Evolutionary conservation across 768 basidiomycete genomes (phyloP), one percentile per base, ranked within the genome.

Genomic region (Pleurotus djamor): DNA sequence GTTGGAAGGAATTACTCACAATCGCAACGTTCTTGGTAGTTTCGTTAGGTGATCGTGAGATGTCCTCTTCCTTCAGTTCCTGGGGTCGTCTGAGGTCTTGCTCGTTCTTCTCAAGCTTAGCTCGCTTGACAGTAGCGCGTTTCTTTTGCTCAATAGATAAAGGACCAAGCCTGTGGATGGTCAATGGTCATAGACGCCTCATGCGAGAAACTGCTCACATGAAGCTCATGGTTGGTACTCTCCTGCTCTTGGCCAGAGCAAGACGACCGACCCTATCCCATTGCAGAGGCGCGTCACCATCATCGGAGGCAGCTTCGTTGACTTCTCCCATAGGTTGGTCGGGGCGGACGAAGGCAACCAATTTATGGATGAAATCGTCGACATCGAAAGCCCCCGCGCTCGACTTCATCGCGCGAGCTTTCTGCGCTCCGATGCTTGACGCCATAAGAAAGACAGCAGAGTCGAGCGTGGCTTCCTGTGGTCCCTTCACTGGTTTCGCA

Each of bases 401-500:
- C 0, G 92, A 85, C 71, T 92, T 94, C 85, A 96, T 88, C 34
- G 87, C 87, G 35, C 92, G 90, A n/a, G 95, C 95, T 69, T 96
- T 89, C 64, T 88, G 87, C 1, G 92, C 88, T 47, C 89, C 86
- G 65, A 93, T 84, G 60, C 85, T 89, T 3, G 92, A 88, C 9
- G 89, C 86, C 68, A 86, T 83, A 2, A 91, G 72, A 32, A 99
- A 83, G 21, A 96, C 81, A 43, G 83, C 80, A 0, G 96, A 94
- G 71, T 98, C 97, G 9, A 98, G 82, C 0, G 92, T 88, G 3
- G 96, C 96, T 67, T 97, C 94, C 54, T 90, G 87, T 0, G 94
- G 90, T 16, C 86, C 88, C 69, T 85, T 85, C 58, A 94, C 91
- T 89, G 21, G 3, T 28, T 28, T 28, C 21, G 61, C 35, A 28